phyloP scores from a whole-genome alignment of 2,329 filamentous ascomycete genomes.

The Ophiostoma novo-ulmi region DNA sequence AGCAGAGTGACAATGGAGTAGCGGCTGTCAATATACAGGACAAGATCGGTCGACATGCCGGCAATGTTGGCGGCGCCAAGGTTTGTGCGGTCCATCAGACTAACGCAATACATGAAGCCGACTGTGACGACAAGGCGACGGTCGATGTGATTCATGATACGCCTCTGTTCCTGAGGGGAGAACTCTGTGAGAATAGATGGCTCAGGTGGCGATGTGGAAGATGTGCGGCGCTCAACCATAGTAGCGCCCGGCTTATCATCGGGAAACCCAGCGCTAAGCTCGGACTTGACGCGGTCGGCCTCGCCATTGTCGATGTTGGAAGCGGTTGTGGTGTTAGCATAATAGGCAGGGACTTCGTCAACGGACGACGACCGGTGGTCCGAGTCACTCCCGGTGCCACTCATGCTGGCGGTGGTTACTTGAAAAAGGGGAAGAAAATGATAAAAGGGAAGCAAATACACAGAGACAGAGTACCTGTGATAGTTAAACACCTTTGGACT shows the following conservation, averaged over 20 bases:
- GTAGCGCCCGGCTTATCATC: conserved; percentile 19
- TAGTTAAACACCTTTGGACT: background rate
- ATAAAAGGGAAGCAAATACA: background rate
- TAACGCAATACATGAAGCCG: conserved; percentile 66
- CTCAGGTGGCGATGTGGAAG: background rate
- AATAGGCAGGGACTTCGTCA: background rate
- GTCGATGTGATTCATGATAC: conserved; percentile 66
- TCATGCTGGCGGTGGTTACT: background rate
- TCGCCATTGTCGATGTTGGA: conserved; percentile 20
- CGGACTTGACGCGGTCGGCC: conserved; percentile 28
- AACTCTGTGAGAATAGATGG: conserved; percentile 42
- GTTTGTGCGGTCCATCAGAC: conserved; percentile 75
- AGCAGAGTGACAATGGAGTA: conserved; percentile 64
- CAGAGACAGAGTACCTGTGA: background rate
- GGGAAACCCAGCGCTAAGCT: conserved; percentile 20
- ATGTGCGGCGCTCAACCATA: background rate
- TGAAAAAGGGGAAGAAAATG: background rate
- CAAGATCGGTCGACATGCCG: conserved; percentile 50
- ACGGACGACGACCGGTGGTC: background rate
- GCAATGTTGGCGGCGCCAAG: conserved; percentile 68
- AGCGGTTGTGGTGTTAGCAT: background rate
- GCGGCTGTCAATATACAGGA: conserved; percentile 40
- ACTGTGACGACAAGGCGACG: conserved; percentile 56
- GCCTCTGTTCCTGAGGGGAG: conserved; percentile 57
- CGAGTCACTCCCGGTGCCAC: background rate